Base-by-base conservation (phyloP, 768 basidiomycete genomes). In the Leccinum fibrillosum region DNA sequence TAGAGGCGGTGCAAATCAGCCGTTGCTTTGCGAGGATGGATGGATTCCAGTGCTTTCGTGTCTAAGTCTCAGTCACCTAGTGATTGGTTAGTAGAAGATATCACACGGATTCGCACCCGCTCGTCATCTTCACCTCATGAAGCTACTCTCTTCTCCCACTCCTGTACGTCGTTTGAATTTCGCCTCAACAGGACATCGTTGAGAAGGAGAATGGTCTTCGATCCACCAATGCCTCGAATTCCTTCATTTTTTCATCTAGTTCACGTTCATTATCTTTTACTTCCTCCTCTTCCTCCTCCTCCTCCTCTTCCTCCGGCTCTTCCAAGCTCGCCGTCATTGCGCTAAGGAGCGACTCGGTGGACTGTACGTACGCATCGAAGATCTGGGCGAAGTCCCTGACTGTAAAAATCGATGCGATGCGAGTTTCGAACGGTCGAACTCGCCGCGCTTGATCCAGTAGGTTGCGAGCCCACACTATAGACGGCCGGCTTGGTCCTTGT, bases 141-240 rank as follows among this genome's bases (percentile, higher is more conserved):
- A 2, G 94, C 95, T 19, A 98, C 84, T 35, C 96, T 80, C 75
- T 99, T 99, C 77, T 98, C 97, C 97, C 97, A 99, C 71, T 99
- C 97, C 64, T 97, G 94, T 2, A 98, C 97, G 66, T 99, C 97
- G 65, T 98, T 92, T 5, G 93, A 92, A 78, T 99, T 99, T 66
- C 97, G 79, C 60, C 97, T 78, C 35, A 98, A 72, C 15, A 98
- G 76, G 12, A 98, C 97, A 66, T 98, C 95, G 66, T 99, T 99
- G 49, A 97, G 86, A 61, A 99, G 78, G 81, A 99, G 81, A 99
- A 98, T 2, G 94, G 96, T 69, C 97, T 75, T 51, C 95, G 81
- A 71, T 99, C 97, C 81, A 96, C 96, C 64, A 99, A 73, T 42
- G 87, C 90, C 72, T 98, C 96, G 66, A 98, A 94, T 59, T 88